Evolutionary conservation across 306 rosid genomes (phyloP).

Genomic region (Inga oerstediana): DNA sequence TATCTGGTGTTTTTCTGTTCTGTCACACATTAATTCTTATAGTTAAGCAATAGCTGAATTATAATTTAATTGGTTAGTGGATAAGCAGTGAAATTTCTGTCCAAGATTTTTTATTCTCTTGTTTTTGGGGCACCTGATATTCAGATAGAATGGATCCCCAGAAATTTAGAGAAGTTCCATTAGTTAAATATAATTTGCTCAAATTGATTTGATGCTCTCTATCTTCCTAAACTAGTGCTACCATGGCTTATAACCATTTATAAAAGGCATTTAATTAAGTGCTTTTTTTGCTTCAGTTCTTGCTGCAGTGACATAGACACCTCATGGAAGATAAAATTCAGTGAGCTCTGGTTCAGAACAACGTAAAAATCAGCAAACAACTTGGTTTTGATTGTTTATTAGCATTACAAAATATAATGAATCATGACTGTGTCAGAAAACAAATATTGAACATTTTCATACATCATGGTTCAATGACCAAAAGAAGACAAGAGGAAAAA

Average conservation of each 20-base stretch:
- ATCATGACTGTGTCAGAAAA: not conserved
- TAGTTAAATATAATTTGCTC: too few species aligned
- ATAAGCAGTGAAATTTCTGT: not conserved
- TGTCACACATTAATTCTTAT: too few species aligned
- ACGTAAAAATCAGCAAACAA: not conserved
- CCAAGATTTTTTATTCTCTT: not conserved
- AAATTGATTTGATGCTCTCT: too few species aligned
- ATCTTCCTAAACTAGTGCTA: not conserved
- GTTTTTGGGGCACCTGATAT: not conserved
- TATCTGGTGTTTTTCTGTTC: too few species aligned
- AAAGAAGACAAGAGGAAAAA: not conserved
- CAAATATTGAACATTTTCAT: constrained; percentile 27
- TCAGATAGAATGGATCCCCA: not conserved
- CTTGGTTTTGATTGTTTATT: not conserved
- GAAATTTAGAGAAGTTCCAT: not conserved
- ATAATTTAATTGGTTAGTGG: not conserved
- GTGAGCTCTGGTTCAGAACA: not conserved
- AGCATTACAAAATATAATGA: not conserved
- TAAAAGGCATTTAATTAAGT: too few species aligned
- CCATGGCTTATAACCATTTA: not conserved
- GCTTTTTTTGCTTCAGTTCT: not conserved
- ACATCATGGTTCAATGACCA: not conserved
- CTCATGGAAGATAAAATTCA: not conserved
- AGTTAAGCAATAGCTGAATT: too few species aligned
- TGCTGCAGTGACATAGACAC: not conserved